Evolutionary conservation across 345 rosid species (phyloP).

Genomic region (Linum trigynum): DNA sequence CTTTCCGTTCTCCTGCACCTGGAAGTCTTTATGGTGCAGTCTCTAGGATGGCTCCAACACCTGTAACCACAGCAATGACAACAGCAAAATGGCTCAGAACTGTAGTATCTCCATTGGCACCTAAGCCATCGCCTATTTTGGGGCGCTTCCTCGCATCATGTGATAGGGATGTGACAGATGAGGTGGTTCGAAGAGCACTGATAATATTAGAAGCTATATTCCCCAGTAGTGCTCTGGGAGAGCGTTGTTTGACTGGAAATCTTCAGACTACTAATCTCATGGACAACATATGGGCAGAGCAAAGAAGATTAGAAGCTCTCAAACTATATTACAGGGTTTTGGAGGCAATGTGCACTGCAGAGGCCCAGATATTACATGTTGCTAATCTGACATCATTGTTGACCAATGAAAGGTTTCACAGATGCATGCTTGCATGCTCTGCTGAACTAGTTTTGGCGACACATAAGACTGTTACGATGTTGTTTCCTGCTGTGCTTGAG

Average conservation of each 20-base stretch:
- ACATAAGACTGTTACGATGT: constrained; percentile 83
- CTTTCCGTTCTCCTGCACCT: constrained; percentile 59
- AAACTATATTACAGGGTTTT: constrained; percentile 87
- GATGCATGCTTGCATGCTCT: constrained; percentile 96
- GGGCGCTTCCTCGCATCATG: constrained; percentile 65
- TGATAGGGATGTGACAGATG: constrained; percentile 71
- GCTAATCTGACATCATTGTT: constrained; percentile 77
- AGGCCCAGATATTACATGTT: constrained; percentile 71
- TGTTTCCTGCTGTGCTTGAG: constrained; percentile 94
- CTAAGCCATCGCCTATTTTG: constrained; percentile 68
- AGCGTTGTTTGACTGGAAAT: constrained; percentile 49
- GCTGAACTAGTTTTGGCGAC: constrained; percentile 96
- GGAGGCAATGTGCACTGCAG: constrained; percentile 95
- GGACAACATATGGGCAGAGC: constrained; percentile 97
- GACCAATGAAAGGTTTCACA: constrained; percentile 90
- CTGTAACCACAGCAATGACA: constrained; percentile 88
- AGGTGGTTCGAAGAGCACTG: constrained; percentile 66
- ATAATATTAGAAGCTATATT: constrained; percentile 90
- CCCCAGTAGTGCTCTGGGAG: constrained; percentile 64
- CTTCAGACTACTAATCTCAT: constrained; percentile 65
- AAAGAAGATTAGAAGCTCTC: constrained; percentile 71
- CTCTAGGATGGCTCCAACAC: constrained; percentile 64
- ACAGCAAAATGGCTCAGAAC: constrained; percentile 97
- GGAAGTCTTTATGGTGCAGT: constrained; percentile 34
- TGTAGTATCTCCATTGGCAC: constrained; percentile 64